Evolutionary conservation across 441 rosid species (phyloP), one percentile per base, ranked within the genome.

Genomic region (Cnidoscolus chayamansa): DNA sequence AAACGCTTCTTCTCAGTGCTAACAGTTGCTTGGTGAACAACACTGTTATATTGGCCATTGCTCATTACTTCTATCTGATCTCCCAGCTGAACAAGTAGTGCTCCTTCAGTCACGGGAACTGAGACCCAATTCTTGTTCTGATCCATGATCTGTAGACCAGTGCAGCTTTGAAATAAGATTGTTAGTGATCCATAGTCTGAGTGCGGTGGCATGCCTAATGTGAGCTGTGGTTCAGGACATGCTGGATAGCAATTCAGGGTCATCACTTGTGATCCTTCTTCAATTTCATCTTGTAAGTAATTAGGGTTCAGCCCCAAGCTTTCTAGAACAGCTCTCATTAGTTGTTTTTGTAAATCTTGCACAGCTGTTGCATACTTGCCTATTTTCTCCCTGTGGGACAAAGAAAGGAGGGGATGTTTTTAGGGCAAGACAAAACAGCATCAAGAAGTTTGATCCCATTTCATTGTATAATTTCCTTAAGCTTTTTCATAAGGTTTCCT

Each of bases 21-120:
- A 50, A 84, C 84, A 4, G 89, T 84, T 37, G 75, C 92, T 66
- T 83, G 84, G 72, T 87, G 94, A 40, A 87, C 72, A 11, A 89
- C 85, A 56, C 97, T 87, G 84, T 85, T 89, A 81, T 86, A 86
- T 37, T 66, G 78, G 54, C 94, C 92, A 51, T 90, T 89, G 84
- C 97, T 89, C 82, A 87, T 78, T 45, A 88, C 93, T 81, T 90
- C 91, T 19, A 84, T 68, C 56, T 90, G 92, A 81, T 86, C 94
- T 63, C 91, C 97, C 59, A 85, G 10, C 78, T 89, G 93, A 77
- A 87, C 84, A 16, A 86, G 72, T 67, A 89, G 74, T 16, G 87
- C 90, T 58, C 85, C 89, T 84, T 84, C 83, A 0, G 81, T 71
- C 4, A 57, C 61, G 10, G 89, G 94, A 10, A 82, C 89, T 31